Evolutionary conservation across 352 stramenopile species (phyloP).

Genomic region (Phytophthora megakarya): DNA sequence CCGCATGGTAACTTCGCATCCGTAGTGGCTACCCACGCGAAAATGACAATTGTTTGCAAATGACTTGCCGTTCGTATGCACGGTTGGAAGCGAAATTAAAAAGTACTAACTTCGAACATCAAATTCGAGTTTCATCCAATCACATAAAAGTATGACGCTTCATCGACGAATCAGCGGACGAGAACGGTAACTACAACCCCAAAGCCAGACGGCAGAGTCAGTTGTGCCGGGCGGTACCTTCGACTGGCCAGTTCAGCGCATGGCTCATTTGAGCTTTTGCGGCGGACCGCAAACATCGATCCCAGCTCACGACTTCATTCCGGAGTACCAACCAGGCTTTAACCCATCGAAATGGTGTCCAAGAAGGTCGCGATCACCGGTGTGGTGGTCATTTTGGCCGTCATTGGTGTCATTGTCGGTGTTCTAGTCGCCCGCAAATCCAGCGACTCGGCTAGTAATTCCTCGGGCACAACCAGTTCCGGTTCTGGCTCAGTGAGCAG

Average conservation of each 20-base stretch:
- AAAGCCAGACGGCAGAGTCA: constrained; percentile 17
- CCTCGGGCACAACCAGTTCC: constrained; percentile 28
- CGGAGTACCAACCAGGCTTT: constrained; percentile 12
- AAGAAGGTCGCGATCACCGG: constrained; percentile 46
- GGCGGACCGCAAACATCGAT: constrained; percentile 11
- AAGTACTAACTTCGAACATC: too few species aligned
- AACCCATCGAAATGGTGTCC: constrained; percentile 23
- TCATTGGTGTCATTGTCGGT: constrained; percentile 53
- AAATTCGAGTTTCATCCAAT: constrained; percentile 24
- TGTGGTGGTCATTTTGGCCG: constrained; percentile 51
- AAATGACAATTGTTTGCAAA: background rate
- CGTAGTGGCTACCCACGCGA: background rate
- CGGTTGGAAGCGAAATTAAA: background rate
- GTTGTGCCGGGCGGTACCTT: constrained; percentile 25
- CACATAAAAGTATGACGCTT: constrained; percentile 6
- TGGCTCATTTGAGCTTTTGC: constrained; percentile 40
- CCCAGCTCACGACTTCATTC: background rate
- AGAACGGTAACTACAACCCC: constrained; percentile 19
- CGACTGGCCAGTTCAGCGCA: constrained; percentile 21
- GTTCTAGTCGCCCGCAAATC: constrained; percentile 40
- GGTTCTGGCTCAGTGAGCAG: constrained; percentile 23
- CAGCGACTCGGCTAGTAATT: constrained; percentile 37
- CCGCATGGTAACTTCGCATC: background rate
- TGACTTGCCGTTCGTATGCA: constrained; percentile 5
- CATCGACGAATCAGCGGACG: constrained; percentile 13